Evolutionary conservation across 2,329 filamentous ascomycete genomes (phyloP), one percentile per base, ranked within the genome.

Genomic region (Aureobasidium sp.): DNA sequence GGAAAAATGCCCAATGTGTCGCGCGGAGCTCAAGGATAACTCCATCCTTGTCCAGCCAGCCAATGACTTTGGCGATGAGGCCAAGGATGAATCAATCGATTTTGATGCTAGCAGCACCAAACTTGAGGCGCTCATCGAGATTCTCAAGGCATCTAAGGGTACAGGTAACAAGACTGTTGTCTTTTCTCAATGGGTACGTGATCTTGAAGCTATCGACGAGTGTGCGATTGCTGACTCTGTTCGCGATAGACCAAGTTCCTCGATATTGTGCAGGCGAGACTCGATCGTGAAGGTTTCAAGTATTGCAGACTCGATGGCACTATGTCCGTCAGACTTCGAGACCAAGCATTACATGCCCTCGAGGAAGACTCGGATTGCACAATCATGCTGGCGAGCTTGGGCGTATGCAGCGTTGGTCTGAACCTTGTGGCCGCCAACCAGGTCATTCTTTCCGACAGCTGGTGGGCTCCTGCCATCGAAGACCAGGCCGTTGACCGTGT

Each of bases 391-490:
- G 91, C 91, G 2, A 91, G 88, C 70, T 77, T 96, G 45, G 84
- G 85, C 8, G 91, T 94, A 7, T 93, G 90, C 74, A 89, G 87
- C 58, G 91, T 96, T 1, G 91, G 91, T 0, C 80, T 96, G 49
- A 96, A 96, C 68, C 82, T 96, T 14, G 89, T 92, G 0, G 86
- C 90, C 0, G 91, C 91, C 0, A 91, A 94, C 68, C 91, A 91
- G 7, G 90, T 95, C 63, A 85, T 96, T 49, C 79, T 96, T 22
- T 84, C 85, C 0, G 91, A 96, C 73, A 89, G 84, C 63, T 96
- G 90, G 91, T 96, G 91, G 89, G 91, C 91, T 1, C 91, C 91
- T 0, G 91, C 91, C 0, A 94, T 96, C 61, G 91, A 96, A 73
- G 91, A 96, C 67, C 91, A 96, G 72, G 92, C 92, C 3, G 82